Base-by-base conservation (phyloP, 768 basidiomycete species). In the Russula foetens region DNA sequence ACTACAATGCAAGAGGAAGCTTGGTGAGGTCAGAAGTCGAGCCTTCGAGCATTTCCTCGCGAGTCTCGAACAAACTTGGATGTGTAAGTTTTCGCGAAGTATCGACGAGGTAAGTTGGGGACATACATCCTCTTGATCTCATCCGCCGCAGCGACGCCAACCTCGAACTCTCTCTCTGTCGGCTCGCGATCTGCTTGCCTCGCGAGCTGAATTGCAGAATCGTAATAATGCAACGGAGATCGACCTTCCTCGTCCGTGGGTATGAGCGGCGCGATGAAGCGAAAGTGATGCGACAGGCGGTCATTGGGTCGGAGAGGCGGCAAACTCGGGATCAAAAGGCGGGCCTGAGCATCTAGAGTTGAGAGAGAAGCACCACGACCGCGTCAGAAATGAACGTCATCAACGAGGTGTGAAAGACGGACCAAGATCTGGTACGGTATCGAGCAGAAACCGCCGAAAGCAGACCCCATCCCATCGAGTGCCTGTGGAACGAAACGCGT, bases 271-370 rank as follows among this genome's bases (percentile, higher is more conserved):
- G 81, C 72, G 38, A 92, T 79, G 72, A 86, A 89, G 45, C 89
- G 84, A 68, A 90, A 88, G 69, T 91, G 88, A 70, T 88, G 84
- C 50, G 86, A 75, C 85, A 91, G 85, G 64, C 88, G 84, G 4
- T 79, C 78, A 69, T 88, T 84, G 2, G 89, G 88, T 64, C 85
- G 85, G 67, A 87, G 71, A 19, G 74, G 67, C 14, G 89, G 90
- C 55, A 88, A 82, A 39, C 81, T 80, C 29, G 90, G 90, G 62
- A 92, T 87, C 43, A 91, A 79, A 50, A 80, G 70, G 65, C 84
- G 88, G 29, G 88, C 86, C 48, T 87, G 77, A 11, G 74, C 74
- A 71, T 92, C 90, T 91, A 53, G 35, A 29, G 35, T 52, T 38
- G 45, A 39, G 38, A 52, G 45, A 39, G 24, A 38, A 38, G 12